Percentiles rank a stretch among this genome's conserved stretches.
phyloP scores from a whole-genome alignment of 2,329 filamentous ascomycete species.

The Xylariaceae sp. region DNA sequence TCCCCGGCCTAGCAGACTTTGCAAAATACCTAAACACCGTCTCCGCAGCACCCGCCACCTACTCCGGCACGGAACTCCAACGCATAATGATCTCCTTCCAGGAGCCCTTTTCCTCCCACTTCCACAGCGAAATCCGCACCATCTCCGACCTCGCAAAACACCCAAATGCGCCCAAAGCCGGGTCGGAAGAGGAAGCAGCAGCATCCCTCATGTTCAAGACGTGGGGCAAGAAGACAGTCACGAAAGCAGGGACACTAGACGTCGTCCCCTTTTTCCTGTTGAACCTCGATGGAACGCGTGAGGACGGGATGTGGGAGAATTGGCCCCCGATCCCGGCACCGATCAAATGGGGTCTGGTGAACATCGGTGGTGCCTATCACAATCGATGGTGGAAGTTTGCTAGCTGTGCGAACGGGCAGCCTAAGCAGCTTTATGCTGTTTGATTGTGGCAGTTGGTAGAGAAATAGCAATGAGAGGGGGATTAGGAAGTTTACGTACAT shows the following conservation, averaged over 20 bases:
- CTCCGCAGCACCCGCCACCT: constrained; percentile 36
- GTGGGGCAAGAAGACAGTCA: constrained; percentile 64
- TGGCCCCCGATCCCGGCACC: constrained; percentile 65
- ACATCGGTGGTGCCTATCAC: constrained; percentile 56
- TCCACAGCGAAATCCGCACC: constrained; percentile 54
- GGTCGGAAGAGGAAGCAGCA: constrained; percentile 42
- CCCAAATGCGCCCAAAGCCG: constrained; percentile 47
- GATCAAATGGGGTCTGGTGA: constrained; percentile 58
- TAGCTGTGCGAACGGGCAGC: constrained; percentile 54
- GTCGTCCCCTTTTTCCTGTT: constrained; percentile 64
- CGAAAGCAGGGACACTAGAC: constrained; percentile 56
- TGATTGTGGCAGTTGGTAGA: constrained; percentile 18
- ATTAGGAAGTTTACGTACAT: no score
- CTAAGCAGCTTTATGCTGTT: constrained; percentile 53
- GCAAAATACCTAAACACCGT: constrained; percentile 49
- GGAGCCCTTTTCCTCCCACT: constrained; percentile 50
- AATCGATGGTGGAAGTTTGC: constrained; percentile 63
- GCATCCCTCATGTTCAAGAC: constrained; percentile 54
- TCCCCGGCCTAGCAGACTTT: constrained; percentile 50
- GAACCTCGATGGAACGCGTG: constrained; percentile 58
- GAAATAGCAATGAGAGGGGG: no score
- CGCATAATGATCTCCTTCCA: constrained; percentile 51
- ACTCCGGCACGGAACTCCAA: constrained; percentile 45
- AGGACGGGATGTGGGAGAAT: constrained; percentile 57
- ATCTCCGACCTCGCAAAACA: constrained; percentile 51